phyloP scores from a whole-genome alignment of 23 red algal species.

The Agarophyton chilense region DNA sequence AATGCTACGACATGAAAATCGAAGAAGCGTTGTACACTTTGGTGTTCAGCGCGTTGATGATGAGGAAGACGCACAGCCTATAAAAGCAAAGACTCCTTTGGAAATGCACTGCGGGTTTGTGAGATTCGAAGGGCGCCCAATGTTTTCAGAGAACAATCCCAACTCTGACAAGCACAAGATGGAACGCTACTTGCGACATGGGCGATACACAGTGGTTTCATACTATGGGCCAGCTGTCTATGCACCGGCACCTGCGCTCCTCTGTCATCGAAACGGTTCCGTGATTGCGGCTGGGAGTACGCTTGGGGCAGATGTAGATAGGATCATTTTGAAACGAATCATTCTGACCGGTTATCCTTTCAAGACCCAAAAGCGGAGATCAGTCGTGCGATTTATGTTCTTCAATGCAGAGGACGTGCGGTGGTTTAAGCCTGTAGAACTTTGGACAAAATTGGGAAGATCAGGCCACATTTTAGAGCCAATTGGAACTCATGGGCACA shows the following conservation, averaged over 20 bases:
- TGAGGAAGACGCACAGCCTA: not conserved
- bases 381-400: slow-evolving; percentile 93
- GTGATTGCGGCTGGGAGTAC: slow-evolving; percentile 78
- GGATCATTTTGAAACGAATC: slow-evolving; percentile 94
- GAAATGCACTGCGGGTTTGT: slow-evolving; percentile 85
- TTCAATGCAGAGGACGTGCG: slow-evolving; percentile 96
- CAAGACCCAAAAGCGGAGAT: slow-evolving; percentile 79
- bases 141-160: slow-evolving; percentile 79
- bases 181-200: slow-evolving; percentile 78
- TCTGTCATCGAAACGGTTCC: slow-evolving; percentile 44
- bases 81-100: slow-evolving; percentile 61
- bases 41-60: slow-evolving; percentile 70
- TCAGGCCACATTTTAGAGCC: slow-evolving; percentile 90
- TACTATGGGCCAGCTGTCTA: slow-evolving; percentile 86
- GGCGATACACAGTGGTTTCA: slow-evolving; percentile 75
- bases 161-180: slow-evolving; percentile 81
- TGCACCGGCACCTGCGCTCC: slow-evolving; percentile 86
- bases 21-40: slow-evolving; percentile 89
- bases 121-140: slow-evolving; percentile 71
- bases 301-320: slow-evolving; percentile 81
- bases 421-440: slow-evolving; percentile 83
- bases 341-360: slow-evolving; percentile 92
- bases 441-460: slow-evolving; percentile 94
- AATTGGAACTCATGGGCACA: slow-evolving; percentile 91
- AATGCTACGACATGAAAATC: slow-evolving; percentile 85